A percentile compares a stretch with the other conserved stretches of the same genome.
These are phyloP conservation scores for Triticum dicoccoides DNA, from an alignment of 176 grass and related monocot species.

Conservation along the genomic window DNA sequence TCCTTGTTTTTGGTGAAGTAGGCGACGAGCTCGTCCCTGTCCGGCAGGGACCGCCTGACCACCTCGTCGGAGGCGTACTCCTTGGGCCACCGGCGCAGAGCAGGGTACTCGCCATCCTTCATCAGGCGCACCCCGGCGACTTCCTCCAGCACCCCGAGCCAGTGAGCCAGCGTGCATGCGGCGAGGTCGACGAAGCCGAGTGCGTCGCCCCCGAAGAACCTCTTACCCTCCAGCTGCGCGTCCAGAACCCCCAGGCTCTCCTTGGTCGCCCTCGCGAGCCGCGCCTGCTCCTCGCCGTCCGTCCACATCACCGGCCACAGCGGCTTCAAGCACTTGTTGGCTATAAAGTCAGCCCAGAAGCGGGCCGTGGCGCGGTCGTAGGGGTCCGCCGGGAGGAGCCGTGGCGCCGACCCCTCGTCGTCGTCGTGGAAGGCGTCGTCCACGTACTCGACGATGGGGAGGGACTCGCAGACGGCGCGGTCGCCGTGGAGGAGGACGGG, in stretches of 20 bases:
- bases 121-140: not conserved
- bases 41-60: not conserved
- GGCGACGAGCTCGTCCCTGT: not conserved
- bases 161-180: not conserved
- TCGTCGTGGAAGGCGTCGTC: conserved; percentile 24
- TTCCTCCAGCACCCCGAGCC: not conserved
- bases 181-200: not conserved
- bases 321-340: not conserved
- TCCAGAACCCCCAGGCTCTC: not conserved
- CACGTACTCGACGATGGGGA: conserved; percentile 49
- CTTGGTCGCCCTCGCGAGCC: not conserved
- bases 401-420: not conserved
- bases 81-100: not conserved
- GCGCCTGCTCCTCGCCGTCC: not conserved
- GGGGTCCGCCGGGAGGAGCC: not conserved
- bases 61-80: not conserved
- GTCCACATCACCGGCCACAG: not conserved
- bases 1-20: not conserved
- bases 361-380: no score
- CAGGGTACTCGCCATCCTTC: not conserved
- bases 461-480: conserved; percentile 35
- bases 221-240: not conserved
- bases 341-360: not conserved
- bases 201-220: not conserved
- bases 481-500: conserved; percentile 52